Evolutionary conservation across 306 rosid species (phyloP).

Genomic region (Delonix regia): DNA sequence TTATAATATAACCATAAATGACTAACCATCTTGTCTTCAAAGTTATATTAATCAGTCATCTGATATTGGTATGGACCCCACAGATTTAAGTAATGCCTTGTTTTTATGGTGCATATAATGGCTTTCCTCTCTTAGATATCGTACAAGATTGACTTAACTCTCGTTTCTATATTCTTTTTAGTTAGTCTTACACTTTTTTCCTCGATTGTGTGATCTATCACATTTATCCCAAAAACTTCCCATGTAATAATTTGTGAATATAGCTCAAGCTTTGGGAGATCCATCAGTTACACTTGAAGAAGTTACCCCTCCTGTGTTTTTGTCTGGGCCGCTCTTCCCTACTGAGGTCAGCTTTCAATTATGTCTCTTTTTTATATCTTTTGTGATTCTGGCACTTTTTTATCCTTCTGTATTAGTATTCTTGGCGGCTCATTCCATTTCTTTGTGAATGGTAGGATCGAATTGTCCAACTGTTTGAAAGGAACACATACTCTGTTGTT

Average conservation of each 20-base stretch:
- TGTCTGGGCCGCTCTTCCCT: slow-evolving; percentile 85
- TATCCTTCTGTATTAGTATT: not conserved
- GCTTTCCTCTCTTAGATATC: not conserved
- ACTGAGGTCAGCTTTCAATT: slow-evolving; percentile 62
- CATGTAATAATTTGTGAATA: slow-evolving; percentile 39
- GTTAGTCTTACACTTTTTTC: slow-evolving; percentile 7
- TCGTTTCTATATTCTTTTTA: not conserved
- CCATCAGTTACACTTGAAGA: slow-evolving; percentile 76
- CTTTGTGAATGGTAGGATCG: slow-evolving; percentile 67
- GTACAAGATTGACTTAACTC: not conserved
- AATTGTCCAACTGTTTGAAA: slow-evolving; percentile 82
- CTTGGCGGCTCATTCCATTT: slow-evolving; percentile 13
- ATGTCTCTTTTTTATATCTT: slow-evolving; percentile 7
- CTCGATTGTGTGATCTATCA: not conserved
- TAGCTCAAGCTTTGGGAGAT: slow-evolving; percentile 92
- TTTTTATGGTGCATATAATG: not conserved
- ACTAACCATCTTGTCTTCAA: not conserved
- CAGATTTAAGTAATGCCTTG: not conserved
- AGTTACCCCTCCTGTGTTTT: slow-evolving; percentile 73
- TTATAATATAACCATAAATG: not conserved
- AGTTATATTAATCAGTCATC: not conserved
- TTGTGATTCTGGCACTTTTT: slow-evolving; percentile 15
- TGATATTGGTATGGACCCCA: not conserved
- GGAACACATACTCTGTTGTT: slow-evolving; percentile 87
- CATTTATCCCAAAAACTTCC: slow-evolving; percentile 32